These are phyloP conservation scores for Canavalia ensiformis DNA, from an alignment of 306 rosid genomes.

Conservation along the genomic window DNA sequence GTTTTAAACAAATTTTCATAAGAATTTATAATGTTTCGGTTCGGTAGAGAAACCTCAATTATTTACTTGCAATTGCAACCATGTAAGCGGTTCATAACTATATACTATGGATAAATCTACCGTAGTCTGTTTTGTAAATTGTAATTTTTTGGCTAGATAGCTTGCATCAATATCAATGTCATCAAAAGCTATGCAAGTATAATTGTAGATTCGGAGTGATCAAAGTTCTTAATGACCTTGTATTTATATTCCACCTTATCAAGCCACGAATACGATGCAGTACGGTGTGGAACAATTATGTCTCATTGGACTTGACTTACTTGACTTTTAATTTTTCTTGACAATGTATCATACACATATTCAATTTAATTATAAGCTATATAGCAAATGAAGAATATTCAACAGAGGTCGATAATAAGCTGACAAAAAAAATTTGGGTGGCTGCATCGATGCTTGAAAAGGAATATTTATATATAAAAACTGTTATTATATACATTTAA, in stretches of 20 bases:
- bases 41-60: too few species aligned
- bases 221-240: background rate
- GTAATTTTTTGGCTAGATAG: background rate
- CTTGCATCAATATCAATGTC: background rate
- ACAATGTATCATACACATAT: background rate
- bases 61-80: too few species aligned
- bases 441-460: constrained; percentile 9
- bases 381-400: background rate
- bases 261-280: background rate
- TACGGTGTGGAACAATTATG: background rate
- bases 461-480: background rate
- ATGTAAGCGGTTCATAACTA: too few species aligned
- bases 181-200: background rate
- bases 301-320: background rate
- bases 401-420: background rate
- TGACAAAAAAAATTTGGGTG: constrained; percentile 12
- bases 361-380: background rate
- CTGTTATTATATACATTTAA: too few species aligned
- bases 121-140: background rate
- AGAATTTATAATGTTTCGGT: too few species aligned
- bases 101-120: too few species aligned
- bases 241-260: background rate
- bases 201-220: background rate
- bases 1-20: too few species aligned
- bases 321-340: background rate